Conservation (phyloP, 768 basidiomycete species). For the Russula olivacea region DNA sequence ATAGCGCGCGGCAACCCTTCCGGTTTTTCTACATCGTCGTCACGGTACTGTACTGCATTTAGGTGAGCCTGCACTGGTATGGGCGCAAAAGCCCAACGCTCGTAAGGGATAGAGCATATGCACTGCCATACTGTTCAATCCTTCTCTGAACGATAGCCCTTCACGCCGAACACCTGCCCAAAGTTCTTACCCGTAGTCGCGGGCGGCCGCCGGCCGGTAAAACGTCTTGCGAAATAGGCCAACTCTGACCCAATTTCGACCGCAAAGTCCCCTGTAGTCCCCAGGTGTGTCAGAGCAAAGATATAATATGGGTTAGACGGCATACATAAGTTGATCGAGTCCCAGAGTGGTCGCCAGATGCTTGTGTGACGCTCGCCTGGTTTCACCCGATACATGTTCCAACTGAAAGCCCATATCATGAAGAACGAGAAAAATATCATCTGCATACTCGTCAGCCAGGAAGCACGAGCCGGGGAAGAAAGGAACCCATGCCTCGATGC, state of each 20-base stretch:
- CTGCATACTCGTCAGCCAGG: conserved; percentile 34
- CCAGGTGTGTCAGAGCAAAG: neutral
- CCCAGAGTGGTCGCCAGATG: conserved; percentile 67
- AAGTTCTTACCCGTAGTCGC: neutral
- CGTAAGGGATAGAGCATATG: neutral
- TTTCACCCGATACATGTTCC: conserved; percentile 51
- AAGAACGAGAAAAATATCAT: conserved; percentile 76
- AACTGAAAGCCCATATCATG: conserved; percentile 82
- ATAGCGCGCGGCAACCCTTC: too few relatives aligned
- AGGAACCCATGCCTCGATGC: conserved; percentile 59
- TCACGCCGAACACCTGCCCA: conserved; percentile 19
- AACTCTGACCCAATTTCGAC: conserved; percentile 60
- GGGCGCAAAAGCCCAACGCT: too few relatives aligned
- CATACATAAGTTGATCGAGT: conserved; percentile 49
- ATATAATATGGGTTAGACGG: neutral
- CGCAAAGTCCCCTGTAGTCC: conserved; percentile 5
- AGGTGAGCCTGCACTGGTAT: too few relatives aligned
- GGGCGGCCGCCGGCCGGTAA: conserved; percentile 29
- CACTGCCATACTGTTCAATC: neutral
- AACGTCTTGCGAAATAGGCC: conserved; percentile 50
- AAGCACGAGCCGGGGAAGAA: neutral
- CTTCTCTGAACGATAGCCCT: neutral
- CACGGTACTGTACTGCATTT: too few relatives aligned
- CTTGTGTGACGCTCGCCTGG: conserved; percentile 43
- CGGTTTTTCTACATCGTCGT: too few relatives aligned